Base-by-base conservation (phyloP, 768 basidiomycete species). In the Mycena latifolia region DNA sequence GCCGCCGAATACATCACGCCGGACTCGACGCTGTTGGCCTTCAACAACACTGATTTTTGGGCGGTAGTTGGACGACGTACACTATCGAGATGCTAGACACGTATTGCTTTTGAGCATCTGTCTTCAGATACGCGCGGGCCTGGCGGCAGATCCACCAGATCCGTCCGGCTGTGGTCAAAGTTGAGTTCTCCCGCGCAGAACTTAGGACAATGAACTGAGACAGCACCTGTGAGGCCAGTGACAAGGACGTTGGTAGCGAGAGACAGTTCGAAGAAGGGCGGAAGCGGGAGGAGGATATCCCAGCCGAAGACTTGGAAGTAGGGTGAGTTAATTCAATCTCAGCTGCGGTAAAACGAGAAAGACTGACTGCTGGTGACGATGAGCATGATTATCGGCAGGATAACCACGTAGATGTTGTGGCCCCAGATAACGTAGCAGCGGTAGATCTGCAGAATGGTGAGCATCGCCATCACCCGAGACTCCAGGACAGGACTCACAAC, bases 351-450 rank as follows among this genome's bases (percentile, higher is more conserved):
- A 63, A 54, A 33, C 20, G 31, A 25, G 58, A 39, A 61, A 17
- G 35, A 67, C 63, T 63, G 63, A 78, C 77, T 70, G 41, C 73
- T 68, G 29, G 76, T 74, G 58, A 70, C 65, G 35, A 79, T 37
- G 27, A 77, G 64, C 45, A 76, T 48, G 25, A 75, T 58, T 48
- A 72, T 72, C 14, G 77, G 76, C 14, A 75, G 24, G 50, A 75
- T 35, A 51, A 79, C 69, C 55, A 77, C 63, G 24, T 75, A 72
- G 47, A 74, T 75, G 56, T 74, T 76, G 54, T 69, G 69, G 63
- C 72, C 74, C 77, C 77, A 79, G 29, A 77, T 66, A 20, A 73
- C 45, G 62, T 75, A 73, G 65, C 77, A 79, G 53, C 77, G 77
- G 57, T 77, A 77, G 55, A 77, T 77, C 77, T 78, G 33, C 4